Percentiles rank a stretch among this genome's conserved stretches.
These are phyloP conservation scores for Acacia crassicarpa DNA, from an alignment of 306 rosid genomes.

Conservation along the genomic window DNA sequence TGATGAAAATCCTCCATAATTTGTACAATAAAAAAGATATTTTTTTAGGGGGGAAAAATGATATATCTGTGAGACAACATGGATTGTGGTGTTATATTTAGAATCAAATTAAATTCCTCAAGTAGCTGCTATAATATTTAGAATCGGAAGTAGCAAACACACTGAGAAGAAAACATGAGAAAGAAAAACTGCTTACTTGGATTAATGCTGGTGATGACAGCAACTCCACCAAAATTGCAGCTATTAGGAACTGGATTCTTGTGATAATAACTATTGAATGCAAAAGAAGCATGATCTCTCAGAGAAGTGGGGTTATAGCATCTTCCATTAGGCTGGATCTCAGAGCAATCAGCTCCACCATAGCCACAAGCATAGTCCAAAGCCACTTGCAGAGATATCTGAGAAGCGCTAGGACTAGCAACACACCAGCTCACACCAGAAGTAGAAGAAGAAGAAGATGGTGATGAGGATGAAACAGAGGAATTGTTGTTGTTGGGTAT, in stretches of 20 bases:
- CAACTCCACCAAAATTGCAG: slow-evolving; percentile 79
- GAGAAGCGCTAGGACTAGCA: slow-evolving; percentile 65
- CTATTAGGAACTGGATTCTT: slow-evolving; percentile 76
- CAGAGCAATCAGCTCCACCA: slow-evolving; percentile 68
- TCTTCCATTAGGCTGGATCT: slow-evolving; percentile 62
- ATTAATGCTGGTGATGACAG: slow-evolving; percentile 66
- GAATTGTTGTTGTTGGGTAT: neutral
- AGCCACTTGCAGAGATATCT: slow-evolving; percentile 60
- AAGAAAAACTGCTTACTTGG: slow-evolving; percentile 56
- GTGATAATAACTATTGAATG: slow-evolving; percentile 71
- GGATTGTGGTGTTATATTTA: too few relatives aligned
- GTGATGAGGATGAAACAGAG: neutral
- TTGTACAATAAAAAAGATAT: too few relatives aligned
- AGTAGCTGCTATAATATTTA: too few relatives aligned
- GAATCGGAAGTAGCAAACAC: too few relatives aligned
- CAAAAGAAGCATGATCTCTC: slow-evolving; percentile 70
- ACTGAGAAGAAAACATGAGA: too few relatives aligned
- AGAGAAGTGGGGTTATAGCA: slow-evolving; percentile 59
- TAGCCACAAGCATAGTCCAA: slow-evolving; percentile 83
- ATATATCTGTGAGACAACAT: too few relatives aligned
- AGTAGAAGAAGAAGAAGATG: slow-evolving; percentile 4
- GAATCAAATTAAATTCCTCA: too few relatives aligned
- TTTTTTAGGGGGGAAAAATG: too few relatives aligned
- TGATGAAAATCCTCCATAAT: too few relatives aligned
- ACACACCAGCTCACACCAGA: slow-evolving; percentile 73